Percentiles rank a stretch among this genome's conserved stretches.
Conservation (phyloP, 179 eudicot genomes). For the Beta lomatogona region DNA sequence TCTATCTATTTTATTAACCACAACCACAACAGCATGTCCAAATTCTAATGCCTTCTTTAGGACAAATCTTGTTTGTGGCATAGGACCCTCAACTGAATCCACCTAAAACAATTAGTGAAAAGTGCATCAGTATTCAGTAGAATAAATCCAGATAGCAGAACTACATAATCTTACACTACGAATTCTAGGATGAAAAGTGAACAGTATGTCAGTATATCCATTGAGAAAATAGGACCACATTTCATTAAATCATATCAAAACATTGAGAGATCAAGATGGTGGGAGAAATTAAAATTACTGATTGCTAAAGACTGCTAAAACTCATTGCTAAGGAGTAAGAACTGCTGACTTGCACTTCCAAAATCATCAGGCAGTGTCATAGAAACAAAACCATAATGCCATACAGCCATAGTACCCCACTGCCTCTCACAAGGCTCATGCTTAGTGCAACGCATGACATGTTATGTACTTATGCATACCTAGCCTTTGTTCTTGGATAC, state of each 20-base stretch:
- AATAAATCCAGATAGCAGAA: background rate
- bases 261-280: background rate
- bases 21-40: constrained; percentile 95
- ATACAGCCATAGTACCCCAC: background rate
- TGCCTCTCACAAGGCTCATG: background rate
- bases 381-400: background rate
- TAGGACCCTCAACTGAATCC: constrained; percentile 99
- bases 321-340: background rate
- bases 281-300: background rate
- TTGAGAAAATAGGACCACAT: too few relatives aligned
- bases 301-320: background rate
- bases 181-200: background rate
- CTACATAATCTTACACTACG: background rate
- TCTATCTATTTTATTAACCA: constrained; percentile 93
- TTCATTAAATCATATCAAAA: background rate
- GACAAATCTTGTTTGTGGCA: constrained; percentile 99
- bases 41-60: constrained; percentile 96
- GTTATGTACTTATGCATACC: background rate
- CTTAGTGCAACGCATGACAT: background rate
- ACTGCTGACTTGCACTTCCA: constrained; percentile 3
- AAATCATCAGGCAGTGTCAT: background rate
- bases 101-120: constrained; percentile 52
- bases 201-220: background rate
- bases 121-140: background rate
- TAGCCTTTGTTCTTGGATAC: background rate